Evolutionary conservation across 352 stramenopile species (phyloP).

Genomic region (Globisporangium middletonii): DNA sequence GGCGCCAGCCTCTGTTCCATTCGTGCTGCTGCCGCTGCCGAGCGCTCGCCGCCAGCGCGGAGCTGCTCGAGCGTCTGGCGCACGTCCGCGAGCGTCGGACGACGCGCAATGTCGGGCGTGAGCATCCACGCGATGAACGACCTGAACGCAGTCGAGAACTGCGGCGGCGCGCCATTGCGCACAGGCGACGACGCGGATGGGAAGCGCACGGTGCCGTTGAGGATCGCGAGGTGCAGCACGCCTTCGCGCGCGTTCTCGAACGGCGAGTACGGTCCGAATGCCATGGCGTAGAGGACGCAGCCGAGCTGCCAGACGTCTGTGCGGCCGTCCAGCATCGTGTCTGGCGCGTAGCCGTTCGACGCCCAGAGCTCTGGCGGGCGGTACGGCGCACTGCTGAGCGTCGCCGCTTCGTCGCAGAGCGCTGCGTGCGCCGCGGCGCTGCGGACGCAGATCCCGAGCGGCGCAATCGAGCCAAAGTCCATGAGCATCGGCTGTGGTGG

Average conservation of each 20-base stretch:
- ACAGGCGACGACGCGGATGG: conserved; percentile 14
- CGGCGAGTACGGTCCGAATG: conserved; percentile 86
- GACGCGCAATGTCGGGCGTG: conserved; percentile 38
- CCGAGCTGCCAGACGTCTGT: conserved; percentile 91
- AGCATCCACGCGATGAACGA: conserved; percentile 75
- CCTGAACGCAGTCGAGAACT: conserved; percentile 54
- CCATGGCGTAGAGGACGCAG: conserved; percentile 88
- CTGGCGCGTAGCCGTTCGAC: conserved; percentile 14
- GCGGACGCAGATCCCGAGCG: conserved; percentile 23
- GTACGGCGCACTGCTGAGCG: conserved; percentile 86
- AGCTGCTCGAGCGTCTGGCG: conserved; percentile 21
- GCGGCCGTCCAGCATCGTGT: conserved; percentile 42
- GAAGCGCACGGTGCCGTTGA: conserved; percentile 65
- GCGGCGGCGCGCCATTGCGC: conserved; percentile 3
- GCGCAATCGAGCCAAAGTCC: conserved; percentile 69
- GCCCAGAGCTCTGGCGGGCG: conserved; percentile 90
- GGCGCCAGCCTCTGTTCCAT: no score
- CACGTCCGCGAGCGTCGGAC: conserved; percentile 56
- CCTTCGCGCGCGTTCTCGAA: conserved; percentile 73
- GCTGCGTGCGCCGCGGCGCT: conserved; percentile 34
- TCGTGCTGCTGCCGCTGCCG: background rate
- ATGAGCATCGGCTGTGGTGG: conserved; percentile 52
- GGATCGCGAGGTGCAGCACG: conserved; percentile 48
- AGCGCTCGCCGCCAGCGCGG: background rate
- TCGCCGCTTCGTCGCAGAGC: conserved; percentile 77